Percentiles rank a stretch among this genome's conserved stretches.
phyloP scores from a whole-genome alignment of 2,329 filamentous ascomycete species.

The Chrysosporium keratinophilum region DNA sequence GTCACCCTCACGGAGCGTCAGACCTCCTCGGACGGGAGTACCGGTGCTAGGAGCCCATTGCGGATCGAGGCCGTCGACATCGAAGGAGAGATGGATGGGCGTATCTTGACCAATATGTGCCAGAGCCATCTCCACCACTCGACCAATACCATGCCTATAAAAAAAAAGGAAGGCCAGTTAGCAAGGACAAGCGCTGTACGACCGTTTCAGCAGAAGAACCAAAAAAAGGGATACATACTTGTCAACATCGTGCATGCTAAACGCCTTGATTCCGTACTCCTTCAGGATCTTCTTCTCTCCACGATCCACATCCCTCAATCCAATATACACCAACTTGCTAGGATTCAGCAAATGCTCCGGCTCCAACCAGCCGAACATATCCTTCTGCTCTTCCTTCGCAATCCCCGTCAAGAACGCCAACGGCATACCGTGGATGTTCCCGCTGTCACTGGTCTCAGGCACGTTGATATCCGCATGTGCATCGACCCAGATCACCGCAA shows the following conservation, averaged over 20 bases:
- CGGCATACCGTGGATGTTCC: constrained; percentile 97
- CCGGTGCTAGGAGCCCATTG: constrained; percentile 94
- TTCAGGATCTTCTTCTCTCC: constrained; percentile 86
- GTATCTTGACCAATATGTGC: constrained; percentile 90
- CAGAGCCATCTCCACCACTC: constrained; percentile 96
- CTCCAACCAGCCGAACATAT: constrained; percentile 83
- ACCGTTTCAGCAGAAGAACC: neutral
- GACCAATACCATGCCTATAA: constrained; percentile 81
- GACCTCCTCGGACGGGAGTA: constrained; percentile 81
- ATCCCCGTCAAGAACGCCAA: constrained; percentile 84
- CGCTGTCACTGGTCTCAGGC: constrained; percentile 76
- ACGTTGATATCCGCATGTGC: constrained; percentile 97
- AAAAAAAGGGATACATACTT: constrained; percentile 43
- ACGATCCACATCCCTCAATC: constrained; percentile 81
- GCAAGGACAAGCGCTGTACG: too few relatives aligned
- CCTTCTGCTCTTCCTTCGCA: constrained; percentile 61
- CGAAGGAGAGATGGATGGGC: constrained; percentile 93
- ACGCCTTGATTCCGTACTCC: constrained; percentile 85
- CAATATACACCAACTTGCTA: constrained; percentile 93
- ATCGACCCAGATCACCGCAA: constrained; percentile 97
- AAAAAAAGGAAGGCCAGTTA: neutral
- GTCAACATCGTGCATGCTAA: constrained; percentile 98
- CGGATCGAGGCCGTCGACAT: constrained; percentile 91
- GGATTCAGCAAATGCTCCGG: constrained; percentile 50
- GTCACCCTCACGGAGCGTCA: constrained; percentile 90